Base-by-base conservation (phyloP, 345 rosid species). In the Brassica nigra region DNA sequence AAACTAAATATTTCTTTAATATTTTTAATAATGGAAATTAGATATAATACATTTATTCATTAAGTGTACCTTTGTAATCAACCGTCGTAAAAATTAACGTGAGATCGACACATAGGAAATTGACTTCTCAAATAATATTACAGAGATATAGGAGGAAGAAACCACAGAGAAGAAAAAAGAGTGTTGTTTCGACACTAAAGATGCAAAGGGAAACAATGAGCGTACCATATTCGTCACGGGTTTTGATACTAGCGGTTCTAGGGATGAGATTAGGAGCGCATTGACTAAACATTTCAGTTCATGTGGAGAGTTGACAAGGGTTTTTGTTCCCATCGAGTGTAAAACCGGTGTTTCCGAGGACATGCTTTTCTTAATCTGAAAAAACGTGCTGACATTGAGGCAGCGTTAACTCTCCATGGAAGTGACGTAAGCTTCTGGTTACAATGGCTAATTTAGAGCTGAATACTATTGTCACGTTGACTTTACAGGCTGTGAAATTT, bases 371-470 rank as follows among this genome's bases (percentile, higher is more conserved):
- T 52, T 52, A 52, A 52, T 52, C 57, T 52, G 57, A 52, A 52
- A 52, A 5, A 52, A n/a, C 8, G 18, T 52, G 55, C 0, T 12
- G 57, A 47, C 6, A 14, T 52, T 52, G 84, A 64, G 84, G 87
- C 86, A 52, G 98, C 94, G n/a, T 70, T 91, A 20, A 86, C 86
- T 49, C 84, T 89, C 8, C n/a, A 81, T 80, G 91, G 90, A 4
- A 73, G 82, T 57, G 80, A 86, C 28, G 71, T 49, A 66, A 72
- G 34, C 79, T 91, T 55, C 30, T 83, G 0, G 93, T 93, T 33
- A 86, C 86, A 1, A 96, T 88, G 83, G 90, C 91, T 68, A 86
- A 42, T n/a, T n/a, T 1, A 84, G 80, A 75, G 72, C 16, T 0
- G 72, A 47, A 28, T 68, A 5, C 12, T 3, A 6, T 36, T 9